Percentiles rank a stretch among this genome's conserved stretches.
Conservation (phyloP, 345 rosid species). For the Mallotus nudiflorus region DNA sequence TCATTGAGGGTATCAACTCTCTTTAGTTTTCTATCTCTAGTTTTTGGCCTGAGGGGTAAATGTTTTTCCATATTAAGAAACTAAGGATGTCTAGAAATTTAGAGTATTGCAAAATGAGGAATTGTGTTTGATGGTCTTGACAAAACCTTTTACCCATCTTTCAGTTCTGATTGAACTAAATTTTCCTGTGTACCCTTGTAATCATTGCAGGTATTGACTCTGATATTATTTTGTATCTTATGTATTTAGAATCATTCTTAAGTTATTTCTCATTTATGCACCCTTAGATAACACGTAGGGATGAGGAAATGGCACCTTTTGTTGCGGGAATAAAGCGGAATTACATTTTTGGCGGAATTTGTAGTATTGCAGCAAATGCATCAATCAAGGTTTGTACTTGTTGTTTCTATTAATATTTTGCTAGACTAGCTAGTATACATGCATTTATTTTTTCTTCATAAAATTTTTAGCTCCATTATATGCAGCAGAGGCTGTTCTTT, state of each 20-base stretch:
- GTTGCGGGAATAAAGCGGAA: slow-evolving; percentile 65
- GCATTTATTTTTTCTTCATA: neutral
- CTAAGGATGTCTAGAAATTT: neutral
- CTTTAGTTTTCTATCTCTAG: neutral
- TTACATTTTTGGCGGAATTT: slow-evolving; percentile 96
- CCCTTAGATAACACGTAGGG: slow-evolving; percentile 83
- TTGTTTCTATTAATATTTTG: slow-evolving; percentile 7
- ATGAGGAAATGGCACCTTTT: slow-evolving; percentile 93
- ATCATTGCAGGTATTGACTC: too few relatives aligned
- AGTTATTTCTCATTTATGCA: slow-evolving; percentile 11
- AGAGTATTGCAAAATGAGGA: neutral
- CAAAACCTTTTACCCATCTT: neutral
- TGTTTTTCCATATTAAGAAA: neutral
- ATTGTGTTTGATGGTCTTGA: neutral
- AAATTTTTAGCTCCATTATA: neutral
- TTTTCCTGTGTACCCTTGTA: too few relatives aligned
- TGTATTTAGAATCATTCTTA: slow-evolving; percentile 17
- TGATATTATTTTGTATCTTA: neutral
- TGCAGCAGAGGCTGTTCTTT: neutral
- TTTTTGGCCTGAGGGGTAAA: neutral
- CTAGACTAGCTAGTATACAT: slow-evolving; percentile 6
- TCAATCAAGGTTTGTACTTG: slow-evolving; percentile 70
- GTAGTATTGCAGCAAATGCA: slow-evolving; percentile 79
- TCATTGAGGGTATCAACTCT: neutral
- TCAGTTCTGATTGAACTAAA: too few relatives aligned